These are phyloP conservation scores for Trichopus zeylanicus DNA, from an alignment of 116 monocot species.

Conservation along the genomic window DNA sequence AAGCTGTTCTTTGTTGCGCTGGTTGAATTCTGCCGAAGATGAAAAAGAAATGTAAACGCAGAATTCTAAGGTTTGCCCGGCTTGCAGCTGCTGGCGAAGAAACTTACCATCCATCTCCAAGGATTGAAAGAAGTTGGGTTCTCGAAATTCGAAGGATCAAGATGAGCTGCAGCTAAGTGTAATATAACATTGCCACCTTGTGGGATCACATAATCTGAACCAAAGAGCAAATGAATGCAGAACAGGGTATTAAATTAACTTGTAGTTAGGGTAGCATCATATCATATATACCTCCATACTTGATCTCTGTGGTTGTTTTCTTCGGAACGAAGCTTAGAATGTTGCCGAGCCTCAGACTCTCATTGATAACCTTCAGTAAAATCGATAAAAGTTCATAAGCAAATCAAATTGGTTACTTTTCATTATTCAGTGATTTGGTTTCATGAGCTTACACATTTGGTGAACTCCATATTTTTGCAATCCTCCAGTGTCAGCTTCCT, in stretches of 20 bases:
- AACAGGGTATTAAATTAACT: background rate
- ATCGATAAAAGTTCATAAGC: background rate
- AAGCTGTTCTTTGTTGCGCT: background rate
- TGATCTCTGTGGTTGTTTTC: background rate
- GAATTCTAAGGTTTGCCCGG: background rate
- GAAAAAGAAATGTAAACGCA: background rate
- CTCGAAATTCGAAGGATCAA: background rate
- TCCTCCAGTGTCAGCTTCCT: background rate
- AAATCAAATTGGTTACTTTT: background rate
- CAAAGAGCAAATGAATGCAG: background rate
- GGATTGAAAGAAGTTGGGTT: background rate
- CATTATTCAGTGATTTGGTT: background rate
- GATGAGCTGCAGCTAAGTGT: background rate
- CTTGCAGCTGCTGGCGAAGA: background rate
- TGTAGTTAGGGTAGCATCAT: background rate
- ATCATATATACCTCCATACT: background rate
- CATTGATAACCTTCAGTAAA: constrained; percentile 7
- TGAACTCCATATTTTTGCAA: background rate
- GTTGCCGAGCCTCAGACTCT: constrained; percentile 1
- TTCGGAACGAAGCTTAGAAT: background rate
- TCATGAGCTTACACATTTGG: background rate
- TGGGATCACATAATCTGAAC: constrained; percentile 3
- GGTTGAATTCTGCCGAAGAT: background rate
- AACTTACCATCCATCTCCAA: constrained; percentile 1
- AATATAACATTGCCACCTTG: background rate